Percentiles rank a stretch among this genome's conserved stretches.
These are phyloP conservation scores for Apophysomyces variabilis DNA, from an alignment of 371 early-diverging fungal species.

Conservation along the genomic window DNA sequence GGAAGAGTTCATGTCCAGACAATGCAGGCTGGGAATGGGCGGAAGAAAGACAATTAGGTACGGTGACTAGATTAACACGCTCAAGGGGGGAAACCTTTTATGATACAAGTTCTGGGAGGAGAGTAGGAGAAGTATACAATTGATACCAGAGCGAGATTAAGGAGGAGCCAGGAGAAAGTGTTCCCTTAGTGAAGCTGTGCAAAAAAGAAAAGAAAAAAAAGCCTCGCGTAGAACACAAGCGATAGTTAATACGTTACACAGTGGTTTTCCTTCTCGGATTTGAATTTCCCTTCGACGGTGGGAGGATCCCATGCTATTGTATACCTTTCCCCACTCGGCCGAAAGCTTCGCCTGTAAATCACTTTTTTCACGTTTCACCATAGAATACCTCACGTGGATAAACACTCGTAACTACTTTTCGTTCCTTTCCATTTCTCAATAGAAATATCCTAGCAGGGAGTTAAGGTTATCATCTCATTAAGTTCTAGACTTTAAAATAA, in stretches of 20 bases:
- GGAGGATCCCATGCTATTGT: conserved; percentile 4
- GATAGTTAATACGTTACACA: too few species aligned
- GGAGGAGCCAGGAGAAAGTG: conserved; percentile 5
- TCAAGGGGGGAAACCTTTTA: conserved; percentile 8
- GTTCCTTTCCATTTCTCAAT: too few species aligned
- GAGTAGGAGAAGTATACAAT: conserved; percentile 8
- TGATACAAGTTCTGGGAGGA: conserved; percentile 1
- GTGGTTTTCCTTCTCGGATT: background rate
- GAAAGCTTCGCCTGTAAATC: too few species aligned
- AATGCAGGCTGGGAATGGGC: conserved; percentile 9
- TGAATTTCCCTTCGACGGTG: background rate
- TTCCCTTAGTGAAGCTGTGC: conserved; percentile 7
- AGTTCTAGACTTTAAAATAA: too few species aligned
- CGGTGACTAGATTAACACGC: conserved; percentile 9
- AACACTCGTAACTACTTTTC: too few species aligned
- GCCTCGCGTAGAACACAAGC: background rate
- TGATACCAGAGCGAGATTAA: conserved; percentile 6
- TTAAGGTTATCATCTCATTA: too few species aligned
- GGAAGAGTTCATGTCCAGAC: conserved; percentile 23
- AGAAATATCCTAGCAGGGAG: too few species aligned
- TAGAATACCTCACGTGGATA: too few species aligned
- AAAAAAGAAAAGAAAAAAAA: conserved; percentile 5
- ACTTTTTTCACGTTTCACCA: too few species aligned
- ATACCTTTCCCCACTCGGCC: too few species aligned
- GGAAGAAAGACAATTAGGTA: conserved; percentile 2